These are phyloP conservation scores for Aspergillus pseudoterreus DNA, from an alignment of 2,329 filamentous ascomycete genomes.

Conservation along the genomic window DNA sequence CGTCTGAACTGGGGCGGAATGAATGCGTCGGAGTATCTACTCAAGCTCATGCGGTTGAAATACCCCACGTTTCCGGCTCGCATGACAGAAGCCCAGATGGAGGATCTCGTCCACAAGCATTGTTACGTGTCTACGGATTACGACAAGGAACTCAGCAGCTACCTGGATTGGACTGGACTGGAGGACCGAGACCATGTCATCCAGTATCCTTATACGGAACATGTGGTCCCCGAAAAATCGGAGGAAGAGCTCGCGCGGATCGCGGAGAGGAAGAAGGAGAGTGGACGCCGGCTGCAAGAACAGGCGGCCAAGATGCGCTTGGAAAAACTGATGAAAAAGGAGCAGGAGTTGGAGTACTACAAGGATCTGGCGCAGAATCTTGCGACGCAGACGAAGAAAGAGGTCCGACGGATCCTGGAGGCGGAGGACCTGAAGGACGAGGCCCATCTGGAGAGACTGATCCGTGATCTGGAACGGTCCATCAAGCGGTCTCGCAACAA, in stretches of 20 bases:
- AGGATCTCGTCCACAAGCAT: constrained; percentile 81
- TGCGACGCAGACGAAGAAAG: constrained; percentile 80
- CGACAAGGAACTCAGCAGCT: constrained; percentile 69
- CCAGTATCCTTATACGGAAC: constrained; percentile 91
- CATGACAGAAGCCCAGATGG: constrained; percentile 79
- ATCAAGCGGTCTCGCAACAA: constrained; percentile 89
- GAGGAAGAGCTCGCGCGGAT: constrained; percentile 88
- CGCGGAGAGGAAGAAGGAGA: constrained; percentile 92
- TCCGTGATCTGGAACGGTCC: constrained; percentile 85
- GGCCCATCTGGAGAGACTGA: constrained; percentile 72
- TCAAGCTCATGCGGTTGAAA: constrained; percentile 85
- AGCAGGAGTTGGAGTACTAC: constrained; percentile 92
- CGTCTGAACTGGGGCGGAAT: constrained; percentile 92
- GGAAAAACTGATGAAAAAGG: constrained; percentile 92
- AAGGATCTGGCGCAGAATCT: constrained; percentile 74
- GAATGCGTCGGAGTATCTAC: constrained; percentile 83
- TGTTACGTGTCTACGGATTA: constrained; percentile 87
- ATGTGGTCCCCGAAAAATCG: constrained; percentile 83
- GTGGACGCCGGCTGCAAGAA: constrained; percentile 83
- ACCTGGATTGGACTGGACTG: constrained; percentile 85
- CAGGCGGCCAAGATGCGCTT: constrained; percentile 97
- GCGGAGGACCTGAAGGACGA: constrained; percentile 92
- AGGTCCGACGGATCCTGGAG: constrained; percentile 79
- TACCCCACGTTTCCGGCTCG: constrained; percentile 88
- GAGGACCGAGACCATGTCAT: constrained; percentile 86